These are phyloP conservation scores for Glycine tomentella DNA, from an alignment of 306 rosid genomes.

Conservation along the genomic window DNA sequence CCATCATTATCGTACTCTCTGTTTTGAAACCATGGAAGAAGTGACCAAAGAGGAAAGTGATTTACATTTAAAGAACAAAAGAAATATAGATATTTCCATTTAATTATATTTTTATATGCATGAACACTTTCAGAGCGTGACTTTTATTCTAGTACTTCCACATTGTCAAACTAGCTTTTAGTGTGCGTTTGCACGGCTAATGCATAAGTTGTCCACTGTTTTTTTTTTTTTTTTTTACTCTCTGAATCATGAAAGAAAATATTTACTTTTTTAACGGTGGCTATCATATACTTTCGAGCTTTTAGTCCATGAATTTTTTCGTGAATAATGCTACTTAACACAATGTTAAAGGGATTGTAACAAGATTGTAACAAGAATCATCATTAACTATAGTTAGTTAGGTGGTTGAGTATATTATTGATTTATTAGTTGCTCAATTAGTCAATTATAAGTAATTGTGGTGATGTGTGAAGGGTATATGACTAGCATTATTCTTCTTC, in stretches of 20 bases:
- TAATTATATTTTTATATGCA: not conserved
- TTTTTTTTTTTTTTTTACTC: not conserved
- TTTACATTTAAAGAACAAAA: not conserved
- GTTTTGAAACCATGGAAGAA: conserved; percentile 82
- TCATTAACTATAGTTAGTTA: too few relatives aligned
- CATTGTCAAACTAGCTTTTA: conserved; percentile 21
- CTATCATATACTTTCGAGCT: not conserved
- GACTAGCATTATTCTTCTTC: conserved; percentile 9
- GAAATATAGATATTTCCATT: not conserved
- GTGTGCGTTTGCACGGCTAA: conserved; percentile 14
- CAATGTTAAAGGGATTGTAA: too few relatives aligned
- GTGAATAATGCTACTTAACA: not conserved
- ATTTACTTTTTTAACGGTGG: conserved; percentile 22
- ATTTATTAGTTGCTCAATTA: not conserved
- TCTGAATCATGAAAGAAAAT: conserved; percentile 10
- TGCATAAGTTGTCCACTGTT: not conserved
- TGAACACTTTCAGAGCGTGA: not conserved
- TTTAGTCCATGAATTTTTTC: not conserved
- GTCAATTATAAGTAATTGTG: not conserved
- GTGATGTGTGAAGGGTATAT: not conserved
- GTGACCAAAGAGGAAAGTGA: conserved; percentile 46
- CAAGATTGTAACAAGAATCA: too few relatives aligned
- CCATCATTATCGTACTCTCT: conserved; percentile 67
- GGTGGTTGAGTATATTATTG: conserved; percentile 11
- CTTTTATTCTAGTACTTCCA: not conserved